Base-by-base conservation (phyloP, 768 basidiomycete species). In the Coprinopsis sp. region DNA sequence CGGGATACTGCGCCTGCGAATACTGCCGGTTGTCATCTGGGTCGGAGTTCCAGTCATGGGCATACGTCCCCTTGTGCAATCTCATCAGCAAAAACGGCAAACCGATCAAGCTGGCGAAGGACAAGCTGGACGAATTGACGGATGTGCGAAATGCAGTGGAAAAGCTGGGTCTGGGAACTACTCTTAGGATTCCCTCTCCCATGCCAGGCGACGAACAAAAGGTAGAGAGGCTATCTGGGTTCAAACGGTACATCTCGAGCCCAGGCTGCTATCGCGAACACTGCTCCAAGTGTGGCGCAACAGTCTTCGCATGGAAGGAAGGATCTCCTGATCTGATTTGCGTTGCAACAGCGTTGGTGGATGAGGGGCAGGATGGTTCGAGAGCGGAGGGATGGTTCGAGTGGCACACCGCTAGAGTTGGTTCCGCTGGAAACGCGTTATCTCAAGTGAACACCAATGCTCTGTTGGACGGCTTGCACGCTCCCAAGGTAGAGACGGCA, bases 221-320 rank as follows among this genome's bases (percentile, higher is more conserved):
- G 6, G n/a, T n/a, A n/a, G n/a, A n/a, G n/a, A 44, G 56, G 21
- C 60, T 49, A 1, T 47, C 37, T 18, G 59, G 58, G 4, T 44
- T 66, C 33, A 62, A 55, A 47, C 59, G 60, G 46, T 66, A 64
- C 33, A 57, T 57, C 23, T 58, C 63, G 12, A 63, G 59, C 22
- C 57, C 59, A 1, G 63, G 63, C 11, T 53, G 54, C 25, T 64
- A 60, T 33, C 39, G 58, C 22, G 64, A 67, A 42, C 64, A 57
- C 18, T 67, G 64, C 39, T 47, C 37, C 6, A 61, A 50, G 6
- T 67, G 64, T 43, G 64, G 65, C 1, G 65, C 64, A 14, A 56
- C 59, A 2, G 60, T 50, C 4, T 64, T 65, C 40, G 59, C 51
- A 39, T 64, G 62, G 60, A 48, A 57, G 28, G 51, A 51, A 6